These are phyloP conservation scores for Gorgonomyces haynaldii DNA, from an alignment of 192 early-diverging fungal genomes.

Conservation along the genomic window DNA sequence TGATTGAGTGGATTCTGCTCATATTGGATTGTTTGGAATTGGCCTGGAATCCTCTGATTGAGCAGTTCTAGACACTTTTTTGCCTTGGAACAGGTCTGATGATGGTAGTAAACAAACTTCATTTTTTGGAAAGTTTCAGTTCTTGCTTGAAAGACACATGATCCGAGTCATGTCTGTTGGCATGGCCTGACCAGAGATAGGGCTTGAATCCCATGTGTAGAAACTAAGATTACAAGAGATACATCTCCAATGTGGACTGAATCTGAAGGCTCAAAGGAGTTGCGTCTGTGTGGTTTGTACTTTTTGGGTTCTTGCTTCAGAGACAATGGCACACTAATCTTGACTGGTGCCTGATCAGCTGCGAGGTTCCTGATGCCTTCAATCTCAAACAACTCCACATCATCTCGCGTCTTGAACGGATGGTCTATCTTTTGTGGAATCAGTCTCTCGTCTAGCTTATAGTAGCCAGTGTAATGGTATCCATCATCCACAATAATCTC, in stretches of 20 bases:
- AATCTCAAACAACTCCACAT: neutral
- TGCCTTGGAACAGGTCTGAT: no score
- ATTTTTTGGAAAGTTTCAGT: no score
- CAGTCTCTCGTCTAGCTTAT: neutral
- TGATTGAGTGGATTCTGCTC: no score
- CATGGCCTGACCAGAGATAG: neutral
- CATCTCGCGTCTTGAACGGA: neutral
- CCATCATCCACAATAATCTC: neutral
- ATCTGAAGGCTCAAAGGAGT: neutral
- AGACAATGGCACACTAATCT: neutral
- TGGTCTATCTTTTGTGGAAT: neutral
- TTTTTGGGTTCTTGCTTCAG: neutral
- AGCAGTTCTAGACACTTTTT: no score
- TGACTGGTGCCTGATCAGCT: neutral
- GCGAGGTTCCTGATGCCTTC: neutral
- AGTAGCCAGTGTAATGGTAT: neutral
- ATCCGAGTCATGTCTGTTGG: neutral
- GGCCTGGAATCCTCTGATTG: no score
- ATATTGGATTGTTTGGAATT: no score
- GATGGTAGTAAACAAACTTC: no score
- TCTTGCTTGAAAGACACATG: neutral
- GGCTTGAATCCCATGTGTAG: neutral
- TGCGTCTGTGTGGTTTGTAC: neutral
- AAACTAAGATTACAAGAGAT: neutral
- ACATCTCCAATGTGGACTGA: neutral